These are phyloP conservation scores for Oryza longistaminata DNA, from an alignment of 176 grass and related monocot genomes.

Conservation along the genomic window DNA sequence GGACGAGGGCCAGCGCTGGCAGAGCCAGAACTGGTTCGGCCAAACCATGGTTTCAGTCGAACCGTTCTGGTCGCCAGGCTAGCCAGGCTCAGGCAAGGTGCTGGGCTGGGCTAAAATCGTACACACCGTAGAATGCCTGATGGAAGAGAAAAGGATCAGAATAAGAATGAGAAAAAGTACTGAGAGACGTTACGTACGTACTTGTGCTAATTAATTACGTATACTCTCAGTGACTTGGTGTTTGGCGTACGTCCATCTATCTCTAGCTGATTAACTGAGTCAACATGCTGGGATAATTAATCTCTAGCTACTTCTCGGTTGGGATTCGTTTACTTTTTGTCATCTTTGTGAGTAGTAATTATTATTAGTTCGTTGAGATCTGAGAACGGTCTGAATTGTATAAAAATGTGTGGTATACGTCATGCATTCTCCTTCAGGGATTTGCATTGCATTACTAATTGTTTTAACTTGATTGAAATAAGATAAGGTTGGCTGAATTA, in stretches of 20 bases:
- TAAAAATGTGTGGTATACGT: background rate
- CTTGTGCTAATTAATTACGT: background rate
- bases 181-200: background rate
- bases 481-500: background rate
- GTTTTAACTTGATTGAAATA: background rate
- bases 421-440: background rate
- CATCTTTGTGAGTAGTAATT: background rate
- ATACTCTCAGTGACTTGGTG: background rate
- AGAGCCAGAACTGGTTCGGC: too few relatives aligned
- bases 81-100: too few relatives aligned
- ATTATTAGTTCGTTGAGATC: background rate
- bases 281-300: background rate
- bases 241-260: background rate
- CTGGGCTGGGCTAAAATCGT: too few relatives aligned
- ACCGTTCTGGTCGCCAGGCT: too few relatives aligned
- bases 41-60: too few relatives aligned
- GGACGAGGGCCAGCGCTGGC: too few relatives aligned
- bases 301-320: background rate
- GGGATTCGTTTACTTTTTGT: background rate
- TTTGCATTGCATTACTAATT: background rate
- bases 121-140: conserved; percentile 80
- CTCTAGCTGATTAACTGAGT: background rate
- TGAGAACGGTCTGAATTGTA: background rate
- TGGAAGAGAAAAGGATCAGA: background rate
- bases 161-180: background rate